phyloP scores from a whole-genome alignment of 2,329 filamentous ascomycete genomes.

The Fusarium clavum region DNA sequence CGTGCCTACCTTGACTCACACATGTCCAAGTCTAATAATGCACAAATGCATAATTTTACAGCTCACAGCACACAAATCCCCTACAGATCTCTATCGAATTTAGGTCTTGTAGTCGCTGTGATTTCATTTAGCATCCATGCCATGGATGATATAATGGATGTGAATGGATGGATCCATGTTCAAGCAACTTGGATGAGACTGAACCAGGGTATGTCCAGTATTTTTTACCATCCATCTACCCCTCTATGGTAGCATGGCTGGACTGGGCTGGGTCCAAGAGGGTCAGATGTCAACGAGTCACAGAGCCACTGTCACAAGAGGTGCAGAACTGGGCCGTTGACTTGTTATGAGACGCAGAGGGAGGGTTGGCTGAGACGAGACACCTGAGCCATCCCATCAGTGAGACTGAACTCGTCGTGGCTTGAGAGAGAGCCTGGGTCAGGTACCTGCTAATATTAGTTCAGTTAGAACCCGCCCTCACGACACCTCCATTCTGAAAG shows the following conservation, averaged over 20 bases:
- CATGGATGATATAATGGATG: slow-evolving; percentile 29
- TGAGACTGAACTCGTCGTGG: not conserved
- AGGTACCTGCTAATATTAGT: not conserved
- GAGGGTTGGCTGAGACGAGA: slow-evolving; percentile 33
- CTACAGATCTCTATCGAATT: slow-evolving; percentile 5
- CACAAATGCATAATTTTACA: slow-evolving; percentile 29
- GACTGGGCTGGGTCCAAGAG: slow-evolving; percentile 20
- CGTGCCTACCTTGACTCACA: slow-evolving; percentile 8
- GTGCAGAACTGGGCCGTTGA: slow-evolving; percentile 17
- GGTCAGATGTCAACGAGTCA: slow-evolving; percentile 42
- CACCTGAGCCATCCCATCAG: slow-evolving; percentile 18
- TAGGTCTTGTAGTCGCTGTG: slow-evolving; percentile 7
- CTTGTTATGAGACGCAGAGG: slow-evolving; percentile 31
- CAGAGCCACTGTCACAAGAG: slow-evolving; percentile 42
- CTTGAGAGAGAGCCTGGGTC: not conserved
- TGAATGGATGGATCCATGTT: slow-evolving; percentile 26
- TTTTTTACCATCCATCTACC: not conserved
- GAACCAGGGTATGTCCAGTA: not conserved
- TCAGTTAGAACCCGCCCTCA: slow-evolving; percentile 23
- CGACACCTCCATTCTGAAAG: slow-evolving; percentile 27
- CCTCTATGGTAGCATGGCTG: slow-evolving; percentile 11
- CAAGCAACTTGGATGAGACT: not conserved
- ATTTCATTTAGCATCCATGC: slow-evolving; percentile 5
- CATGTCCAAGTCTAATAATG: slow-evolving; percentile 3
- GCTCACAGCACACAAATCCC: slow-evolving; percentile 2